A percentile compares a stretch with the other conserved stretches of the same genome.
Evolutionary conservation across 73 alveolate genomes (phyloP).

Genomic region (Vitrella brassicaformis): DNA sequence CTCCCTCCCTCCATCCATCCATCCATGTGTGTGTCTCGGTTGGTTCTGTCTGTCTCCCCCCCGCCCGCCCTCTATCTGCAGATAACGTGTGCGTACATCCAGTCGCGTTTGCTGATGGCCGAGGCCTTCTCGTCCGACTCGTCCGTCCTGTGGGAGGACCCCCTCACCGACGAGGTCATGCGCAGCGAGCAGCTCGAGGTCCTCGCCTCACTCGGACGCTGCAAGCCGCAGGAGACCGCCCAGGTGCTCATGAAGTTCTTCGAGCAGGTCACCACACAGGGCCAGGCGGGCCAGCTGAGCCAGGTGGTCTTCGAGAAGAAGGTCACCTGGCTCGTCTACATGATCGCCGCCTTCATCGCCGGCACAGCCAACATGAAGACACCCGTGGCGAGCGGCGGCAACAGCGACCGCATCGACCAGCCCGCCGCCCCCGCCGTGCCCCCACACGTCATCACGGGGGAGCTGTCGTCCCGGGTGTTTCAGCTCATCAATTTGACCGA

Average conservation of each 20-base stretch:
- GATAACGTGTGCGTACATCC: constrained; percentile 26
- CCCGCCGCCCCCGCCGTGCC: too few species aligned
- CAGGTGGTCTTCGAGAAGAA: constrained; percentile 24
- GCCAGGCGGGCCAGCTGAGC: neutral
- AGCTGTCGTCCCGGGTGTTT: constrained; percentile 24
- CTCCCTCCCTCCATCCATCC: too few species aligned
- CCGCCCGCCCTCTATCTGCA: neutral
- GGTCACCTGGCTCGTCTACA: constrained; percentile 39
- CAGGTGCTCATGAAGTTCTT: constrained; percentile 18
- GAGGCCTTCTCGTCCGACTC: constrained; percentile 6
- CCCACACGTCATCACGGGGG: too few species aligned
- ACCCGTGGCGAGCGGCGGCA: neutral
- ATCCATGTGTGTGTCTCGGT: too few species aligned
- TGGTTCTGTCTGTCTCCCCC: too few species aligned
- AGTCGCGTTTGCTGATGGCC: constrained; percentile 30
- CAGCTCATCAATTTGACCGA: constrained; percentile 16
- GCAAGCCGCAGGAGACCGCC: constrained; percentile 19
- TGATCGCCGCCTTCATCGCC: constrained; percentile 33
- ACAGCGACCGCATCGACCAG: too few species aligned
- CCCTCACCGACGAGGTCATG: constrained; percentile 22
- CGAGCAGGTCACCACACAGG: constrained; percentile 10
- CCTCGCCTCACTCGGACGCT: constrained; percentile 12
- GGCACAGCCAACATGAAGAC: constrained; percentile 21
- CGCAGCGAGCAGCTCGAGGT: constrained; percentile 28
- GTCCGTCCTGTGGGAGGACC: too few species aligned